Base-by-base conservation (phyloP, 805 yeast species). In the Nakazawaea peltata region DNA sequence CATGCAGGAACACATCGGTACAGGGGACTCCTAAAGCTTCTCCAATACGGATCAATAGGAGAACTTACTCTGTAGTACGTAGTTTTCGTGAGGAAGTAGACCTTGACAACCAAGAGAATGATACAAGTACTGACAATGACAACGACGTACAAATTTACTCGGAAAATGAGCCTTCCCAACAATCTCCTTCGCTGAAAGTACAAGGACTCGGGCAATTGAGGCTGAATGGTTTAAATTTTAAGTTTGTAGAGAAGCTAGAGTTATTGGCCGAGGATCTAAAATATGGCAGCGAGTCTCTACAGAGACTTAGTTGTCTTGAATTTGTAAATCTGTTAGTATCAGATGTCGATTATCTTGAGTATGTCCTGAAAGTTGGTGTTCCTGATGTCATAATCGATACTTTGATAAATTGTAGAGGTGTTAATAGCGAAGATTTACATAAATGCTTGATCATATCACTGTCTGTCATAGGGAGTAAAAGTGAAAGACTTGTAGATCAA, bases 221-320 rank as follows among this genome's bases (percentile, higher is more conserved):
- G 27, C 51, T 53, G 2, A 50, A 54, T 37, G 72, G 72, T n/a
- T 34, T 29, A 25, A 46, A 37, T 39, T 44, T 30, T 28, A 43
- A 39, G 21, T 42, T 34, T 32, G 33, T 26, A 4, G 47, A 46
- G 13, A 46, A 44, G 16, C 17, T 51, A 6, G 37, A 35, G 24
- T 36, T 28, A 21, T 26, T 37, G n/a, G 27, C 38, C 11, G 39
- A 36, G 11, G 41, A 33, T 19, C 32, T 41, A 19, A 21, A 7
- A 7, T 21, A 7, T 10, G 10, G 10, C 23, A 21, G 10, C 23
- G 10, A 7, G 10, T 8, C 7, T 8, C 7, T 21, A 8, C 10
- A 8, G 10, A 7, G 10, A 21, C 10, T 10, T 10, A 21, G 10
- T 21, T 7, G 10, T 21, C 23, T 21, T 10, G 23, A 21, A 7